Base-by-base conservation (phyloP, 176 grass and related monocot species). In the Avena atlantica region DNA sequence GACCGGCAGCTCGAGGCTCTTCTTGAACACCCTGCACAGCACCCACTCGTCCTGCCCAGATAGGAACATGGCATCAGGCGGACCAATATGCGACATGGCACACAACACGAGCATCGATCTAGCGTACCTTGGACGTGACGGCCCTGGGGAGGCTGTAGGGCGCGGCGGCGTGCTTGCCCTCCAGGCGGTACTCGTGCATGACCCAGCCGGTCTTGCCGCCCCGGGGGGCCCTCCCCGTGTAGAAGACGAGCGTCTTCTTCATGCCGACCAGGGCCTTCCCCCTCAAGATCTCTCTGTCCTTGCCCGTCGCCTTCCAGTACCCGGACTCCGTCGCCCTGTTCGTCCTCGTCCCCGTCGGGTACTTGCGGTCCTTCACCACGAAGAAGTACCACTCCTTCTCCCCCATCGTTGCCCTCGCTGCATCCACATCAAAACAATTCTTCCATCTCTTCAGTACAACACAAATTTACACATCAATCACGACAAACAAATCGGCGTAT, bases 301-400 rank as follows among this genome's bases (percentile, higher is more conserved):
- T 99, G 48, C 97, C 97, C 19, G 97, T 99, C 29, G 97, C 97
- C 89, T 99, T 99, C 97, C 97, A 99, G 77, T 99, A 99, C 0
- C 97, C 97, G 3, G 62, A 76, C 56, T 94, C 87, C 49, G 97
- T 99, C n/a, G 97, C 97, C 23, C 97, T 71, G 67, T 99, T 99
- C 23, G 97, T 99, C 55, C 97, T 68, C 82, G 85, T 97, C 16
- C 97, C 97, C 3, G 97, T 99, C 14, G 97, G 97, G 69, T 99
- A 99, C 91, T 99, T 99, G 83, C 94, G 91, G 53, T 99, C 97
- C 89, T 87, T 99, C 70, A 94, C 92, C 79, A 92, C 93, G 86
- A 93, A 99, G 89, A 99, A 99, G 87, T 87, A 99, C 91, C 91
- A 94, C 76, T 94, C 97, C 83, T 99, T 99, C 89, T 91, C 97